Evolutionary conservation across 2,329 filamentous ascomycete species (phyloP).

Genomic region (Aspergillus pseudoglaucus): DNA sequence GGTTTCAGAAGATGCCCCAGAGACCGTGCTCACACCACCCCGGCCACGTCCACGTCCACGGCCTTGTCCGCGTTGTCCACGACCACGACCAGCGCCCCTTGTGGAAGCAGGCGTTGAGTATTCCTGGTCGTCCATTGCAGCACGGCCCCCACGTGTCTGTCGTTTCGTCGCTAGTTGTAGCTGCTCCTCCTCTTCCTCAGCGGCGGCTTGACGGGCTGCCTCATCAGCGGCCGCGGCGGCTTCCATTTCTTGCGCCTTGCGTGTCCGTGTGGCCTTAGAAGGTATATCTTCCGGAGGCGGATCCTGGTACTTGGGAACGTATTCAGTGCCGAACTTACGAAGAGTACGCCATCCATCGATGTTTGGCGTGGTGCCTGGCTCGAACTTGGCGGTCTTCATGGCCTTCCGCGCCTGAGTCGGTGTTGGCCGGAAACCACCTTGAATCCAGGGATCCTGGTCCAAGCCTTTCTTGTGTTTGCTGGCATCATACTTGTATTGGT

Average conservation of each 20-base stretch:
- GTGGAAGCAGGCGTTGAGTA: conserved; percentile 11
- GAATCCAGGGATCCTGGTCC: conserved; percentile 52
- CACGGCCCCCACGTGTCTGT: conserved; percentile 25
- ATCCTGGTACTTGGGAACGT: conserved; percentile 31
- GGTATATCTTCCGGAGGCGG: conserved; percentile 21
- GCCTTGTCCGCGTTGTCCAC: conserved; percentile 3
- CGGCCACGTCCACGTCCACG: conserved; percentile 27
- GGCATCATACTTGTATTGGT: conserved; percentile 53
- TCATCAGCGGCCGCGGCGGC: conserved; percentile 23
- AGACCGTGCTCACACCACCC: conserved; percentile 17
- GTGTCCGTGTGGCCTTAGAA: conserved; percentile 29
- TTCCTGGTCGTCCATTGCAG: conserved; percentile 12
- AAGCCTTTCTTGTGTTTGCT: conserved; percentile 37
- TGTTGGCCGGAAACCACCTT: conserved; percentile 44
- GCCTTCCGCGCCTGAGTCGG: conserved; percentile 37
- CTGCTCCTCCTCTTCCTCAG: conserved; percentile 23
- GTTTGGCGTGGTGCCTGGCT: conserved; percentile 29
- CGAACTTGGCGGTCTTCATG: conserved; percentile 22
- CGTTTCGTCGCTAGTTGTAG: conserved; percentile 18
- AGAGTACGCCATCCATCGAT: conserved; percentile 37
- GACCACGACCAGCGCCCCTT: conserved; percentile 16
- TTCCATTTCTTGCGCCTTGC: conserved; percentile 32
- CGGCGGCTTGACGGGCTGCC: conserved; percentile 14
- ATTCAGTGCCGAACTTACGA: conserved; percentile 30
- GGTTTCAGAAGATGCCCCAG: conserved; percentile 16